Evolutionary conservation across 1,139 yeast species (phyloP).

Genomic region (Pichia terricola): DNA sequence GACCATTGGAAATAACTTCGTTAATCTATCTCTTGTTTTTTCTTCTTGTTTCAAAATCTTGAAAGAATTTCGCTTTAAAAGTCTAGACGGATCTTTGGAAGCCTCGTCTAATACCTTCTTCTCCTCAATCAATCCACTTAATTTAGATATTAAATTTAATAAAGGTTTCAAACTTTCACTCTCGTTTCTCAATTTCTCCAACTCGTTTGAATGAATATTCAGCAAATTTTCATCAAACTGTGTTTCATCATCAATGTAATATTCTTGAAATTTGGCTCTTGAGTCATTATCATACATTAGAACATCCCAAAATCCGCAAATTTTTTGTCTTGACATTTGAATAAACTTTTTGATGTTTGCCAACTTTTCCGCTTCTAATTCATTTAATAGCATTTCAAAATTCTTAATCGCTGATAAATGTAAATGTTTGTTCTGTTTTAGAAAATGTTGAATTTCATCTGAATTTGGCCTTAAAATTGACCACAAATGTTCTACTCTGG

Average conservation of each 20-base stretch:
- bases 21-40: conserved; percentile 55
- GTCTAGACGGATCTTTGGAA: conserved; percentile 70
- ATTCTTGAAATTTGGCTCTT: conserved; percentile 29
- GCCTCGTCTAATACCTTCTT: conserved; percentile 57
- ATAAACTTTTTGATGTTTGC: conserved; percentile 62
- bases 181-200: conserved; percentile 40
- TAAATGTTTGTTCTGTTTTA: conserved; percentile 20
- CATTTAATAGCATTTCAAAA: conserved; percentile 45
- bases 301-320: conserved; percentile 52
- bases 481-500: conserved; percentile 19
- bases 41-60: conserved; percentile 75
- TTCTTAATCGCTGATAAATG: conserved; percentile 15
- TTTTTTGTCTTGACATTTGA: conserved; percentile 45
- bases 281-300: conserved; percentile 47
- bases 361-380: conserved; percentile 51
- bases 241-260: conserved; percentile 30
- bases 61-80: conserved; percentile 69
- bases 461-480: conserved; percentile 21
- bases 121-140: conserved; percentile 49
- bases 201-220: conserved; percentile 55
- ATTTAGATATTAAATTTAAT: conserved; percentile 42
- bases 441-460: conserved; percentile 16
- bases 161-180: conserved; percentile 46
- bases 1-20: conserved; percentile 58
- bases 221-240: conserved; percentile 44